Base-by-base conservation (phyloP, 495 filamentous ascomycete species). In the Darksidea phi region DNA sequence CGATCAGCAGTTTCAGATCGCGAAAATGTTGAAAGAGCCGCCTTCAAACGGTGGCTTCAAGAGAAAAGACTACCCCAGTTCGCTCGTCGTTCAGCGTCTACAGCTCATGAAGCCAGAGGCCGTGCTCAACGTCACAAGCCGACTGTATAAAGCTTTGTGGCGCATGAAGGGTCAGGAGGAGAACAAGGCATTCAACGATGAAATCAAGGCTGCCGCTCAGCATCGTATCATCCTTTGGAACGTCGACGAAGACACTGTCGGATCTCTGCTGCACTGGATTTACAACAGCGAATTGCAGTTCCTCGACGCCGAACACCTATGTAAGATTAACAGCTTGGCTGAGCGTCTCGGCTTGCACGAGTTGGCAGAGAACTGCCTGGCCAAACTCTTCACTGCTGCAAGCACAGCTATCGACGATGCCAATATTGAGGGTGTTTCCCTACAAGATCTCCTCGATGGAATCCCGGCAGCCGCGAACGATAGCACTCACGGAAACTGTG, bases 151-250 rank as follows among this genome's bases (percentile, higher is more conserved):
- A 12, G 23, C 2, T 0, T 24, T 64, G 17, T 17, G 41, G 21
- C 41, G 4, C 18, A 53, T 64, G 47, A 57, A 57, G 46, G 21
- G 18, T 1, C 17, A 4, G 11, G 60, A 57, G 12, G 6, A 12
- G 1, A 5, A 18, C 6, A 20, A 6, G 6, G 28, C 24, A 7
- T 12, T 6, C 11, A 38, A 24, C 7, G 37, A 54, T n/a, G 10
- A 36, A 26, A 6, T 18, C 12, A 58, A 53, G 21, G 61, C 61
- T 38, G 54, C 54, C 12, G 61, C 61, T 0, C 47, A 64, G 6
- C 28, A 32, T 6, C 43, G 25, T 15, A 51, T 64, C 8, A 7
- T 59, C 10, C 36, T 63, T 5, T 17, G 11, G 12, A 6, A 52
- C 10, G 20, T 25, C 45, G 51, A 51, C 12, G 17, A 6, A 1